Conservation (phyloP, 2,329 filamentous ascomycete genomes). For the Nectriaceae sp. region DNA sequence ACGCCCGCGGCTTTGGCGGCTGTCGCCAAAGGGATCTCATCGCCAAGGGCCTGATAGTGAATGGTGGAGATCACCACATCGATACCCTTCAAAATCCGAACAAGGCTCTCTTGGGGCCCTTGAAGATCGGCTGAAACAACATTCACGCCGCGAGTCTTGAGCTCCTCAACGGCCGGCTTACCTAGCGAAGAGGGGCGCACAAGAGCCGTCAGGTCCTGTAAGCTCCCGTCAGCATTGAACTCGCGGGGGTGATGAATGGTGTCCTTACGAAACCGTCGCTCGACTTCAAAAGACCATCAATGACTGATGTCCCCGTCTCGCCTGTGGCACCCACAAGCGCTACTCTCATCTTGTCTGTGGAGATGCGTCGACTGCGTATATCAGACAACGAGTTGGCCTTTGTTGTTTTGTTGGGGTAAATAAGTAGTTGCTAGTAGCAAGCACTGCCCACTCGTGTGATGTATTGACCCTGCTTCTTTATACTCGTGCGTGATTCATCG, state of each 20-base stretch:
- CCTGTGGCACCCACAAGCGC: slow-evolving; percentile 7
- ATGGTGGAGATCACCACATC: slow-evolving; percentile 5
- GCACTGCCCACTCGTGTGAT: no score
- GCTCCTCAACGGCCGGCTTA: background rate
- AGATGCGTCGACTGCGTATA: no score
- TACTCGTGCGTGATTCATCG: no score
- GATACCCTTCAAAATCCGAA: slow-evolving; percentile 1
- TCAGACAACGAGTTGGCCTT: no score
- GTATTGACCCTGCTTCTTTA: no score
- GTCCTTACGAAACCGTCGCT: slow-evolving; percentile 1
- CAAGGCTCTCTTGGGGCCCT: background rate
- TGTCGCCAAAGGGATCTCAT: slow-evolving; percentile 2
- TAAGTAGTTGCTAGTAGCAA: no score
- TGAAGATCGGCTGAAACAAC: slow-evolving; percentile 1
- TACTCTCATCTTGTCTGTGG: no score
- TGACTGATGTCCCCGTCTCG: slow-evolving; percentile 6
- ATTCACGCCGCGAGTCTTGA: background rate
- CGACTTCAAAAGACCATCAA: slow-evolving; percentile 2
- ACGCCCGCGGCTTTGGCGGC: slow-evolving; percentile 7
- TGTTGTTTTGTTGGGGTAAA: no score
- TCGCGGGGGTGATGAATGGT: background rate
- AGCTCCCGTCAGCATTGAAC: background rate
- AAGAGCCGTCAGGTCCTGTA: slow-evolving; percentile 4
- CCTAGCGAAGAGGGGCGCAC: slow-evolving; percentile 4
- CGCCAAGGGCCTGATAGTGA: background rate